These are phyloP conservation scores for Suillus subaureus DNA, from an alignment of 768 basidiomycete species.

Conservation along the genomic window DNA sequence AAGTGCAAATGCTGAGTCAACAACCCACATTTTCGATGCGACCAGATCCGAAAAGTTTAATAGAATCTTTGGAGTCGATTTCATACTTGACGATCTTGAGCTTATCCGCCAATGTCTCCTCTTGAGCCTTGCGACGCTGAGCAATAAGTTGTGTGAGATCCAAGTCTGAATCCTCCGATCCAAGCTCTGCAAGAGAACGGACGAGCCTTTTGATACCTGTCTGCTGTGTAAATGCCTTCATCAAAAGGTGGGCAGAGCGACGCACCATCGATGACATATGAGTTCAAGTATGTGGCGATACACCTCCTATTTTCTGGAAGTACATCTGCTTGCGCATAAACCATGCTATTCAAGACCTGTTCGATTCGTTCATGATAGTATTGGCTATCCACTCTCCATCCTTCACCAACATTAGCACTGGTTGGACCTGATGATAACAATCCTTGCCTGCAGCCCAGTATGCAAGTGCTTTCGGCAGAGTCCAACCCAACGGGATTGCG, in stretches of 20 bases:
- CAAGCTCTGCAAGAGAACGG: slow-evolving; percentile 6
- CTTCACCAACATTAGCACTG: slow-evolving; percentile 11
- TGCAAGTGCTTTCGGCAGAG: slow-evolving; percentile 32
- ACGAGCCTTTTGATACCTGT: background rate
- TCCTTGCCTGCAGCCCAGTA: slow-evolving; percentile 37
- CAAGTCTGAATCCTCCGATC: slow-evolving; percentile 28
- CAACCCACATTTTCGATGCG: slow-evolving; percentile 35
- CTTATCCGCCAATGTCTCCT: slow-evolving; percentile 24
- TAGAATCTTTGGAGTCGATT: slow-evolving; percentile 29
- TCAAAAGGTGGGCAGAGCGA: background rate
- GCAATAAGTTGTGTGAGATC: slow-evolving; percentile 5
- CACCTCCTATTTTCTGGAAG: slow-evolving; percentile 23
- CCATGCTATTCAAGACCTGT: slow-evolving; percentile 25
- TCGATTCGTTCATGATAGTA: slow-evolving; percentile 17
- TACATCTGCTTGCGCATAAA: slow-evolving; percentile 15
- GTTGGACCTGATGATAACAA: slow-evolving; percentile 25
- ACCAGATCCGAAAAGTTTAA: slow-evolving; percentile 32
- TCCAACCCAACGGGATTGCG: slow-evolving; percentile 35
- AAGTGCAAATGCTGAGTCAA: background rate
- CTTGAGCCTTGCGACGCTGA: slow-evolving; percentile 21
- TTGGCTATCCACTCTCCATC: background rate
- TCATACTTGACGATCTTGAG: slow-evolving; percentile 33
- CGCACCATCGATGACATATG: background rate
- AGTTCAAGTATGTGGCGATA: slow-evolving; percentile 29
- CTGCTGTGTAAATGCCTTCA: background rate